These are phyloP conservation scores for Fusarium transvaalense DNA, from an alignment of 2,329 filamentous ascomycete genomes.

Conservation along the genomic window DNA sequence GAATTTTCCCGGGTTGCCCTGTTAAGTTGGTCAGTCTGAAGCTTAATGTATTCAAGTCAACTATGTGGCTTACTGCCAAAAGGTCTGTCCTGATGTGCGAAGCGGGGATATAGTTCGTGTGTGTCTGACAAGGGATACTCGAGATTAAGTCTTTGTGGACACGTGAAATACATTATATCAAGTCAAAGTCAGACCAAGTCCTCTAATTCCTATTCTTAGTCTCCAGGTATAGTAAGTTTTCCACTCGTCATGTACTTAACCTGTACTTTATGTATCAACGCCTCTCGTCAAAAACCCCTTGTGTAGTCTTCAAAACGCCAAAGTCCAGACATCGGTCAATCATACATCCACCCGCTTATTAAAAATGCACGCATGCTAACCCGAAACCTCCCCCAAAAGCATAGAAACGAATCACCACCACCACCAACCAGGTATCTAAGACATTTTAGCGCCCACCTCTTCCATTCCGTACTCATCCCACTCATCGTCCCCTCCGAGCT, in stretches of 20 bases:
- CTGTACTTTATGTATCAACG: conserved; percentile 29
- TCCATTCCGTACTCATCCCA: conserved; percentile 72
- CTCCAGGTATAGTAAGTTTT: not conserved
- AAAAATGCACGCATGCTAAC: conserved; percentile 25
- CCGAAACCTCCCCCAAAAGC: conserved; percentile 11
- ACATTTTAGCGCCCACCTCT: conserved; percentile 79
- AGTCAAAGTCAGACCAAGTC: not conserved
- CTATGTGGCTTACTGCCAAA: not conserved
- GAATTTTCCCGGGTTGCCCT: not conserved
- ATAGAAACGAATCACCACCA: conserved; percentile 19
- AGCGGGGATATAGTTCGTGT: not conserved
- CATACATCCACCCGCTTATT: conserved; percentile 23
- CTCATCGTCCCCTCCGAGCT: conserved; percentile 69
- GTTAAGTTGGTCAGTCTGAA: not conserved
- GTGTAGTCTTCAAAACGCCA: conserved; percentile 27
- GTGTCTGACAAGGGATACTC: not conserved
- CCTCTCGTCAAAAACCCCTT: conserved; percentile 6
- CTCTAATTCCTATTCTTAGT: conserved; percentile 7
- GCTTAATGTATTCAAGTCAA: not conserved
- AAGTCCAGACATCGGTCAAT: conserved; percentile 19
- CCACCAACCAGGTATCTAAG: conserved; percentile 43
- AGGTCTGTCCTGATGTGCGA: not conserved
- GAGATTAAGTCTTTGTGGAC: not conserved
- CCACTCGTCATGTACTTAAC: conserved; percentile 9
- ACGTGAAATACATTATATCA: not conserved